Conservation (phyloP, 2,329 filamentous ascomycete species). For the Penicillium griseofulvum region DNA sequence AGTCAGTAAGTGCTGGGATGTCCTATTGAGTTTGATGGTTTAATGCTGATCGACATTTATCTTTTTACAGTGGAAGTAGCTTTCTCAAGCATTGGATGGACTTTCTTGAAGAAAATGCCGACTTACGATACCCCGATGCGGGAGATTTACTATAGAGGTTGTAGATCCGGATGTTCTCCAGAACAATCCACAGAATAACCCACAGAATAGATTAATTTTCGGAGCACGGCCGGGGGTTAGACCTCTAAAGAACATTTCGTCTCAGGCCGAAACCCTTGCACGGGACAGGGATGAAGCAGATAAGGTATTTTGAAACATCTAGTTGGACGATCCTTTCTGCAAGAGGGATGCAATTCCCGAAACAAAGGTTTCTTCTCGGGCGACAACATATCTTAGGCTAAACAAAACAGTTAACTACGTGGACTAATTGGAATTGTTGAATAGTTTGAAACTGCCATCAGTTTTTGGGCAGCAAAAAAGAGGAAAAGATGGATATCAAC, state of each 20-base stretch:
- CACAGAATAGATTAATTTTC: conserved; percentile 9
- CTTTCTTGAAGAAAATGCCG: conserved; percentile 83
- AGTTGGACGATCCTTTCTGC: neutral
- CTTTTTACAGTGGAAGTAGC: conserved; percentile 64
- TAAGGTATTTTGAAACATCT: neutral
- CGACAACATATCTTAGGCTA: too few relatives aligned
- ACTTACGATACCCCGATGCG: conserved; percentile 79
- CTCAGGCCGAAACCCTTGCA: neutral
- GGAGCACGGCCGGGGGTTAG: neutral
- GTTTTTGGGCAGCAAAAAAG: too few relatives aligned
- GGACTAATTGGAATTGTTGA: too few relatives aligned
- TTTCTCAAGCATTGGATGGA: conserved; percentile 92
- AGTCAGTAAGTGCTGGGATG: conserved; percentile 64
- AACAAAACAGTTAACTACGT: too few relatives aligned
- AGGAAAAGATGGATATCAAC: too few relatives aligned
- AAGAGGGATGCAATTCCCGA: conserved; percentile 13
- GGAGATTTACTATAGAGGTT: conserved; percentile 30
- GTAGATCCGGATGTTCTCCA: neutral
- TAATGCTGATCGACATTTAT: conserved; percentile 7
- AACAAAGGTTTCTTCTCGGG: neutral
- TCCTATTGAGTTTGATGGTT: neutral
- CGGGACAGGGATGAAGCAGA: neutral
- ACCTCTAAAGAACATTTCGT: neutral
- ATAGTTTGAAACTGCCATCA: too few relatives aligned
- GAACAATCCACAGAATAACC: too few relatives aligned